These are phyloP conservation scores for Vitis hybrid DNA, from an alignment of 177 flowering plant species.

Conservation along the genomic window DNA sequence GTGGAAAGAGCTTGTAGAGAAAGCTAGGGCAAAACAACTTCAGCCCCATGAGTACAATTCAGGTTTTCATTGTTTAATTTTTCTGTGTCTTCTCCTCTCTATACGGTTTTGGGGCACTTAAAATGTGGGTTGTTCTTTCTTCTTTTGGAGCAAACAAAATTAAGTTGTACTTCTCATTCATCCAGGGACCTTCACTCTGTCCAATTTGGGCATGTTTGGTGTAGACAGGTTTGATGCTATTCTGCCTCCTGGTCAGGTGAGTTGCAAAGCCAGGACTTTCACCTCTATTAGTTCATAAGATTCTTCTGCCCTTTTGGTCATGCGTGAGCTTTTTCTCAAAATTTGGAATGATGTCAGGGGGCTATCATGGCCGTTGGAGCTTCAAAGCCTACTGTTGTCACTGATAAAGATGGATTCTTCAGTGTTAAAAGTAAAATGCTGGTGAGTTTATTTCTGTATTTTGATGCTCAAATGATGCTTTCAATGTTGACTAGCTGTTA, in stretches of 20 bases:
- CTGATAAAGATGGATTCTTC: conserved; percentile 84
- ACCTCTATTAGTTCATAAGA: neutral
- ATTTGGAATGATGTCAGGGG: conserved; percentile 47
- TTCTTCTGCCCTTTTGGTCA: conserved; percentile 3
- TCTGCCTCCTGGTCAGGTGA: conserved; percentile 97
- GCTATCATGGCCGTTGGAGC: conserved; percentile 99
- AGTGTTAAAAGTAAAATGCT: conserved; percentile 88
- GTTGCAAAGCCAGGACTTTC: conserved; percentile 10
- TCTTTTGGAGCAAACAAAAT: neutral
- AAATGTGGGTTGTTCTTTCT: conserved; percentile 1
- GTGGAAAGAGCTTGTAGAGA: conserved; percentile 86
- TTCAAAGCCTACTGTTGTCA: conserved; percentile 87
- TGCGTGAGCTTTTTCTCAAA: neutral
- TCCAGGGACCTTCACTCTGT: conserved; percentile 88
- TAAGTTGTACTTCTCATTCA: conserved; percentile 2
- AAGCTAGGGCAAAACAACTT: conserved; percentile 87
- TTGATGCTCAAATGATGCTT: too few relatives aligned
- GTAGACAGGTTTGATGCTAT: conserved; percentile 97
- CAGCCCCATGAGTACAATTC: conserved; percentile 92
- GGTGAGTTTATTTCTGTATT: conserved; percentile 37
- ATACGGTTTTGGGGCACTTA: neutral
- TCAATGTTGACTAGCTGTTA: neutral
- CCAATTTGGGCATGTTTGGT: conserved; percentile 98
- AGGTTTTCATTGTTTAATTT: conserved; percentile 37
- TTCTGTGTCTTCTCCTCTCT: neutral